Base-by-base conservation (phyloP, 306 rosid genomes). In the Sophora flavescens region DNA sequence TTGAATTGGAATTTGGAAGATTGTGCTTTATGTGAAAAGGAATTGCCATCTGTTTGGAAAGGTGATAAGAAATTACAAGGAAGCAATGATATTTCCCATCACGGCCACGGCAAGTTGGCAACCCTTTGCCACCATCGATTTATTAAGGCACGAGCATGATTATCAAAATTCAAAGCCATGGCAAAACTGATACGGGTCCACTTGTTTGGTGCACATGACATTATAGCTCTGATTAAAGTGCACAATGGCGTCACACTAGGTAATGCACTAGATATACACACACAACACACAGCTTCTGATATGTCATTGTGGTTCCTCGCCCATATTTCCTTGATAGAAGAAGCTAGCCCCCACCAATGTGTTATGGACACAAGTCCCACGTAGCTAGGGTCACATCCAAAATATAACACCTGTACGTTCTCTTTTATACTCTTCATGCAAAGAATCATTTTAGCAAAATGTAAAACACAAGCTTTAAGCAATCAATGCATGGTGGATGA, bases 361-460 rank as follows among this genome's bases (percentile, higher is more conserved):
- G 26, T 28, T 6, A 50, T 44, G 18, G 53, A 35, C 65, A 53
- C 17, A 33, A 32, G 15, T 75, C 66, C n/a, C 48, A 51, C 32
- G 58, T n/a, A n/a, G n/a, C 22, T 52, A 30, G 33, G 77, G 84
- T 81, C 73, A 75, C 72, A 39, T 81, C 72, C 52, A 26, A 63
- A 7, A 13, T 13, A 6, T 13, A 28, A 5, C 65, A 36, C 54
- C 17, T 44, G 44, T 54, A 38, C 5, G 3, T 14, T 66, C 44
- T 66, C 14, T 66, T 18, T 2, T 56, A 56, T 8, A 9, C 18
- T 30, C 32, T 2, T 18, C 6, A 18, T 54, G 33, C 35, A 54
- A 54, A 18, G 61, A 54, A 54, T 18, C 61, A 18, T 54, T 54
- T 18, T 16, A 18, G 33, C 33, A 16, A 54, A 17, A 4, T 8